phyloP scores from a whole-genome alignment of 306 rosid genomes.

The Cucumis hystrix region DNA sequence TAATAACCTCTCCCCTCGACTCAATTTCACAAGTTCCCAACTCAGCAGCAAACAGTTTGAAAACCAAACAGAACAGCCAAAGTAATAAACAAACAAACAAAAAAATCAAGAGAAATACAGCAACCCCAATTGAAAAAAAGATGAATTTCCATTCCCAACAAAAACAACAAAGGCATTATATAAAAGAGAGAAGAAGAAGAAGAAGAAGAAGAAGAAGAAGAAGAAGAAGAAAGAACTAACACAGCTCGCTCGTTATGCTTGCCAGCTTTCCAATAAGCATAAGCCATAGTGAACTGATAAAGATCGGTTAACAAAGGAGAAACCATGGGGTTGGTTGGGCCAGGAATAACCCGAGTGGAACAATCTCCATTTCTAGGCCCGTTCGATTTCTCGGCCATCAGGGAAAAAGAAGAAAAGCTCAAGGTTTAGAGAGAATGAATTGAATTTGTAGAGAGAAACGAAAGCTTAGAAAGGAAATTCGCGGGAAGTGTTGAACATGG shows the following conservation, averaged over 20 bases:
- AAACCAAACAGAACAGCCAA: neutral
- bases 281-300: slow-evolving; percentile 98
- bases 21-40: neutral
- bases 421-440: neutral
- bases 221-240: slow-evolving; percentile 28
- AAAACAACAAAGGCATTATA: neutral
- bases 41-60: neutral
- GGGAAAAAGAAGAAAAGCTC: slow-evolving; percentile 1
- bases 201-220: neutral
- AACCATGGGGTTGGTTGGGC: slow-evolving; percentile 92
- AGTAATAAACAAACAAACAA: neutral
- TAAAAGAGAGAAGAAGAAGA: neutral
- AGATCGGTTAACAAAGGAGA: slow-evolving; percentile 96
- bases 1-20: neutral
- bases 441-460: neutral
- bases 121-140: neutral
- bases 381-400: slow-evolving; percentile 38
- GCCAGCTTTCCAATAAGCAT: slow-evolving; percentile 98
- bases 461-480: neutral
- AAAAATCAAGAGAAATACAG: neutral
- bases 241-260: slow-evolving; percentile 91
- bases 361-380: slow-evolving; percentile 24
- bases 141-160: neutral
- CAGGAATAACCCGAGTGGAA: slow-evolving; percentile 23
- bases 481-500: neutral